These are phyloP conservation scores for Paxillus rubicundulus DNA, from an alignment of 768 basidiomycete species.

Conservation along the genomic window DNA sequence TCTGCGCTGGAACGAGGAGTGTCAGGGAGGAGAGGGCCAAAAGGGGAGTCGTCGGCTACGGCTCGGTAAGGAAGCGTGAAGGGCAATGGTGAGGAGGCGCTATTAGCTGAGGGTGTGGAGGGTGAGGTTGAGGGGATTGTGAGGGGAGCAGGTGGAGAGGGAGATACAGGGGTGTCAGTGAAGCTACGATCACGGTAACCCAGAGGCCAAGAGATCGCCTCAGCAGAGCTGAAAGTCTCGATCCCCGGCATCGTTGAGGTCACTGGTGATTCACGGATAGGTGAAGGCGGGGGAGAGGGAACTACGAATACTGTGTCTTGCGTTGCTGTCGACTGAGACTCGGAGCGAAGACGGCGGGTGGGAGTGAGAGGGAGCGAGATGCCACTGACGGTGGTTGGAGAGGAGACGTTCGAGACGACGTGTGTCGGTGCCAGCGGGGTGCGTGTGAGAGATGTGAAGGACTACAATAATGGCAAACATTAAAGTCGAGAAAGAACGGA, in stretches of 20 bases:
- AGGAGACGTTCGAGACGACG: constrained; percentile 41
- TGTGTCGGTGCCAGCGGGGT: constrained; percentile 49
- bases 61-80: constrained; percentile 17
- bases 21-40: constrained; percentile 30
- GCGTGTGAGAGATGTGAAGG: constrained; percentile 44
- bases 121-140: constrained; percentile 5
- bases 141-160: constrained; percentile 9
- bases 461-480: constrained; percentile 30
- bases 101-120: neutral
- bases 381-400: constrained; percentile 18
- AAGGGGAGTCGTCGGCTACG: constrained; percentile 27
- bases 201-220: neutral
- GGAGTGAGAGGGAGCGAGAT: constrained; percentile 17
- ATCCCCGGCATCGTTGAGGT: neutral
- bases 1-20: constrained; percentile 27
- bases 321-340: constrained; percentile 17
- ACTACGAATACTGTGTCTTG: constrained; percentile 1
- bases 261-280: constrained; percentile 1
- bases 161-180: neutral
- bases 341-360: constrained; percentile 13
- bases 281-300: neutral
- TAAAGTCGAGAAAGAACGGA: neutral
- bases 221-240: neutral
- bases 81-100: constrained; percentile 5
- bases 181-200: neutral